Evolutionary conservation across 768 basidiomycete genomes (phyloP).

Genomic region (Leccinum truebloodii): DNA sequence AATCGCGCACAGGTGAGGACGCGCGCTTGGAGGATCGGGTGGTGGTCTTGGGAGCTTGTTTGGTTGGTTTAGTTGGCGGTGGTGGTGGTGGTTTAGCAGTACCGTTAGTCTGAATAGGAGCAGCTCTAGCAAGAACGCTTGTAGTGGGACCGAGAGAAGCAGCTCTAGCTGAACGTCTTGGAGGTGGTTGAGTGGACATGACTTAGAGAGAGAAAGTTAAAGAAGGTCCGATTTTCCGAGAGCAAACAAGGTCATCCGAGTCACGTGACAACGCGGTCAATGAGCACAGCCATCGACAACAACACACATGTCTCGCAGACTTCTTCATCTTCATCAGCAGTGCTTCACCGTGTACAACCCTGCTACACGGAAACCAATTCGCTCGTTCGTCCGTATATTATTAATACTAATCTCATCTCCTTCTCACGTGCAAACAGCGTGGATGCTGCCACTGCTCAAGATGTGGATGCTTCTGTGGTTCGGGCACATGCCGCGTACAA

Average conservation of each 20-base stretch:
- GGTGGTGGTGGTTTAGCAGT: slow-evolving; percentile 31
- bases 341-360: slow-evolving; percentile 60
- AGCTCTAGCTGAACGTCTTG: slow-evolving; percentile 55
- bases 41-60: slow-evolving; percentile 25
- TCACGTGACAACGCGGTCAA: slow-evolving; percentile 24
- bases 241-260: background rate
- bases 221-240: no score
- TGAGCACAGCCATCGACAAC: slow-evolving; percentile 17
- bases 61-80: slow-evolving; percentile 3
- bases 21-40: slow-evolving; percentile 47
- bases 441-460: slow-evolving; percentile 48
- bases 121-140: slow-evolving; percentile 27
- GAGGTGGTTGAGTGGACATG: slow-evolving; percentile 38
- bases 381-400: slow-evolving; percentile 53
- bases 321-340: no score
- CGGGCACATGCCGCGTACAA: slow-evolving; percentile 60
- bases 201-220: background rate
- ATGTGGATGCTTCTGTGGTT: slow-evolving; percentile 52
- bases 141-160: slow-evolving; percentile 45
- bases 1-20: slow-evolving; percentile 47
- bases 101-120: slow-evolving; percentile 33
- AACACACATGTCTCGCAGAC: no score
- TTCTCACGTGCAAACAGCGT: slow-evolving; percentile 43
- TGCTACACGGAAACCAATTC: slow-evolving; percentile 61
- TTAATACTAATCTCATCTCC: slow-evolving; percentile 35